phyloP scores from a whole-genome alignment of 352 stramenopile genomes.

The Elongisporangium prolatum region DNA sequence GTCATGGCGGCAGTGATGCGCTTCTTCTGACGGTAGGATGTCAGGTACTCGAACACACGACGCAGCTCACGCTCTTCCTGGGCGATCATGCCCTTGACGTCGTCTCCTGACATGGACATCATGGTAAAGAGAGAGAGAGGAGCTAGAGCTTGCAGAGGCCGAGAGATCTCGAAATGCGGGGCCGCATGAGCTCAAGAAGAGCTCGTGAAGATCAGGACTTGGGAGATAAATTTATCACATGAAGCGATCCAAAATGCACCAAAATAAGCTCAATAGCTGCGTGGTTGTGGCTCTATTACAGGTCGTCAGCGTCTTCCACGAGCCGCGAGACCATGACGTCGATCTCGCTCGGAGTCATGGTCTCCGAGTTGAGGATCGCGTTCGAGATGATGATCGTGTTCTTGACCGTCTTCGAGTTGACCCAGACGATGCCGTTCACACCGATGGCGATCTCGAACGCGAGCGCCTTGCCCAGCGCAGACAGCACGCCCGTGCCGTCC shows the following conservation, averaged over 20 bases:
- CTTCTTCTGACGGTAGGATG: constrained; percentile 88
- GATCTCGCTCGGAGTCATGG: constrained; percentile 72
- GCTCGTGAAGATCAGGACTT: not conserved
- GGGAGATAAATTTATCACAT: not conserved
- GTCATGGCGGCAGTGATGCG: constrained; percentile 41
- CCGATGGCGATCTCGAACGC: constrained; percentile 96
- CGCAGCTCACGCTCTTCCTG: constrained; percentile 95
- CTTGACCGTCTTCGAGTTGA: constrained; percentile 87
- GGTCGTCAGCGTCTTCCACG: constrained; percentile 44
- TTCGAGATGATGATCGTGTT: constrained; percentile 86
- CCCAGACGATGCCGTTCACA: constrained; percentile 95
- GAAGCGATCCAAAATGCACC: not conserved
- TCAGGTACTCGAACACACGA: constrained; percentile 93
- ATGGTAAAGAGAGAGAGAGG: constrained; percentile 17
- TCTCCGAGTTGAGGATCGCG: constrained; percentile 86
- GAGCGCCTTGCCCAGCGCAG: constrained; percentile 73
- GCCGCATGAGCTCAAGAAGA: not conserved
- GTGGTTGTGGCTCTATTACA: constrained; percentile 12
- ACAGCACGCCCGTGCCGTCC: constrained; percentile 70
- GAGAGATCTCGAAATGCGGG: not conserved
- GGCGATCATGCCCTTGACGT: constrained; percentile 86
- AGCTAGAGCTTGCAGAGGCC: not conserved
- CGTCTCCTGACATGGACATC: constrained; percentile 63
- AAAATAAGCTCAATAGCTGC: constrained; percentile 1
- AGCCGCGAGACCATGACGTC: constrained; percentile 78